Base-by-base conservation (phyloP, 75 land plant genomes). In the Adiantum capillusveneris region DNA sequence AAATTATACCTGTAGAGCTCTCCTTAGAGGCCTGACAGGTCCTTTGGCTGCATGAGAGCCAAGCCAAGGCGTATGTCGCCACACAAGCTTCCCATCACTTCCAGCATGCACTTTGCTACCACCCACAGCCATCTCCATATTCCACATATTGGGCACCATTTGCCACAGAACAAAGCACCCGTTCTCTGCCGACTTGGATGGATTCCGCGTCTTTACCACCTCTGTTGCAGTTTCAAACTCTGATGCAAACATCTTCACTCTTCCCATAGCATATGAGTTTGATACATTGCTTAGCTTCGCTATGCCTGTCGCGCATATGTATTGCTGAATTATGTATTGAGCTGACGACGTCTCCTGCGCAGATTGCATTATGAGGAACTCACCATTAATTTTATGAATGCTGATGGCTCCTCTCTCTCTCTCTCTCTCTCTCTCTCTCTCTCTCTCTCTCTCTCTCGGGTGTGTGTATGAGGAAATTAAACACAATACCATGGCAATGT, bases 111-210 rank as follows among this genome's bases (percentile, higher is more conserved):
- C 79, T 52, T 79, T 83, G 63, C 62, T 58, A 1, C 79, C 79
- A 17, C 68, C 81, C 12, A 79, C 77, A 1, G 49, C 73, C 39
- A 86, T 39, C 61, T 86, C 86, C 21, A 83, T 58, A 0, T 75
- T 74, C 90, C 90, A 86, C 90, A 80, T 77, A 18, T 65, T 79
- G 3, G 85, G 83, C 42, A 59, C 27, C 86, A 86, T 86, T 62
- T 79, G 78, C 90, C 90, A 86, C 24, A 86, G 48, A 22, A 82
- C 81, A 34, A 86, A 83, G 61, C 86, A 86, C 52, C 90, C 86
- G 2, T 1, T 56, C 65, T 53, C 73, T 41, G 29, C 70, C 28
- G 48, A 73, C 67, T 44, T 53, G 30, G 34, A 54, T 22, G 42
- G 42, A 3, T n/a, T 25, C 31, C 50, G 64, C 0, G 67, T 16